Conservation (phyloP, 352 stramenopile species). For the Blastocystis hominis region DNA sequence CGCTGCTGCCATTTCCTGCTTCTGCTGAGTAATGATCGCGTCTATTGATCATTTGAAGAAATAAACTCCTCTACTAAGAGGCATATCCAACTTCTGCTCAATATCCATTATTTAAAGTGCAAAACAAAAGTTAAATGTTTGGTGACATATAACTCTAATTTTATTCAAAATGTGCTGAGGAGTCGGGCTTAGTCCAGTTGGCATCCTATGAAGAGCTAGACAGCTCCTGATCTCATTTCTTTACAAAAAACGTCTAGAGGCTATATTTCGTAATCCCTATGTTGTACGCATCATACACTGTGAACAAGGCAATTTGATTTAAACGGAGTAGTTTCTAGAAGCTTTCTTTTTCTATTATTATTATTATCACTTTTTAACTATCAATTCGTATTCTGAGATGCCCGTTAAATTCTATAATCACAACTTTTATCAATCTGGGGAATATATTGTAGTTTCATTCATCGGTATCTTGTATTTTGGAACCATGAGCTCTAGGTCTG, state of each 20-base stretch:
- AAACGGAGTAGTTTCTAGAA: constrained; percentile 38
- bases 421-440: constrained; percentile 46
- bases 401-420: constrained; percentile 27
- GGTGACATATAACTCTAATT: not conserved
- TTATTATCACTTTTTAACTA: not conserved
- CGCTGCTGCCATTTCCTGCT: not conserved
- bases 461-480: not conserved
- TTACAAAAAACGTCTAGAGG: no score
- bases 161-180: not conserved
- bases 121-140: not conserved
- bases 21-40: not conserved
- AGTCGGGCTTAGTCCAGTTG: no score
- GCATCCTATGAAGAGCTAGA: no score
- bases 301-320: not conserved
- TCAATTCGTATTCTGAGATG: not conserved
- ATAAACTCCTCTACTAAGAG: not conserved
- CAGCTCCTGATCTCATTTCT: no score
- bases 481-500: not conserved
- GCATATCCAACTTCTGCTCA: not conserved
- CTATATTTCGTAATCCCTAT: no score
- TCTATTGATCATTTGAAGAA: not conserved
- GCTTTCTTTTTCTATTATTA: not conserved
- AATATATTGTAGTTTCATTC: constrained; percentile 35
- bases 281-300: no score
- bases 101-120: not conserved